These are phyloP conservation scores for Podaxis sp. DNA, from an alignment of 768 basidiomycete species.

Conservation along the genomic window DNA sequence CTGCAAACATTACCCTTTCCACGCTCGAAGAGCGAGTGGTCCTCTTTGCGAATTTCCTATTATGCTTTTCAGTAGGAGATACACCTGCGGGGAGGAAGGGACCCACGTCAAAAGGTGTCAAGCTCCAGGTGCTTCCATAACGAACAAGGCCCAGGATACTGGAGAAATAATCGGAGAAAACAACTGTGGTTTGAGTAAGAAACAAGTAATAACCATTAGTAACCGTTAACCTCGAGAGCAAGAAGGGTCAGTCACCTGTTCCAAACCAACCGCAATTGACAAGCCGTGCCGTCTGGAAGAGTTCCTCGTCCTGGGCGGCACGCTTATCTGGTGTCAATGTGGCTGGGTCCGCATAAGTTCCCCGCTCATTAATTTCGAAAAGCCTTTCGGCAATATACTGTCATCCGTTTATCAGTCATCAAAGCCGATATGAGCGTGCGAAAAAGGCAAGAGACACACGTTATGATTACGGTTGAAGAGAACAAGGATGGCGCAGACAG, in stretches of 20 bases:
- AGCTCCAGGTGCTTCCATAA: constrained; percentile 71
- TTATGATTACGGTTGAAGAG: constrained; percentile 91
- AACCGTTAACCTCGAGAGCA: background rate
- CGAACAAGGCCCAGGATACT: constrained; percentile 76
- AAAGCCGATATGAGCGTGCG: background rate
- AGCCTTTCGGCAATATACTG: constrained; percentile 79
- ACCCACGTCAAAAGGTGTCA: constrained; percentile 67
- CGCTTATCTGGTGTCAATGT: constrained; percentile 35
- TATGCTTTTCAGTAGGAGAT: background rate
- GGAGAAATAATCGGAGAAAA: constrained; percentile 85
- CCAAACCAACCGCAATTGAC: constrained; percentile 83
- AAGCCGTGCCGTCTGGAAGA: constrained; percentile 80
- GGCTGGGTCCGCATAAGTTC: constrained; percentile 53
- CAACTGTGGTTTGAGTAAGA: constrained; percentile 27
- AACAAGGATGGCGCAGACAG: constrained; percentile 69
- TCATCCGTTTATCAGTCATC: background rate
- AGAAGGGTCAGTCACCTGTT: constrained; percentile 28
- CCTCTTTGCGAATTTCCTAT: constrained; percentile 60
- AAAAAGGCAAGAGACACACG: constrained; percentile 35
- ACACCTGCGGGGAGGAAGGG: background rate
- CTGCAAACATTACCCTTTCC: constrained; percentile 80
- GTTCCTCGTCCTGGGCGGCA: constrained; percentile 60
- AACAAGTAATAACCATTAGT: background rate
- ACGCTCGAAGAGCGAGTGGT: constrained; percentile 68
- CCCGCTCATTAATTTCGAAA: constrained; percentile 77